A percentile compares a stretch with the other conserved stretches of the same genome.
Conservation (phyloP, 306 rosid species). For the Lithocarpus polystachyus region DNA sequence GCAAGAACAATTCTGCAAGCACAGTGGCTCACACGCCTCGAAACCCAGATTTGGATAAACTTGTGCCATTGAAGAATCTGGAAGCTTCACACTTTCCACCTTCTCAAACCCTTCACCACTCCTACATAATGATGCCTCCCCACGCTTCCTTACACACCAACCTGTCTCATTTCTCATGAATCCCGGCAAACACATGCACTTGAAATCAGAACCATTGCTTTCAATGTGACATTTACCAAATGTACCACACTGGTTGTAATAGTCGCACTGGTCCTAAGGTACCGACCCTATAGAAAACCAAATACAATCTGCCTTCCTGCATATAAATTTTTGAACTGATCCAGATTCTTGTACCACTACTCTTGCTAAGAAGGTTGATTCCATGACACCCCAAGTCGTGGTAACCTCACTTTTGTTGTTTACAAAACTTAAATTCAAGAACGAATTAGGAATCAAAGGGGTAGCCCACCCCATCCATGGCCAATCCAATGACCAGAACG, state of each 20-base stretch:
- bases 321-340: neutral
- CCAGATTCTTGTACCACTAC: neutral
- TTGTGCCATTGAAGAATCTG: slow-evolving; percentile 23
- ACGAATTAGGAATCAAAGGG: fast-evolving
- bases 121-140: slow-evolving; percentile 16
- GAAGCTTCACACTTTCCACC: slow-evolving; percentile 25
- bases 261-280: neutral
- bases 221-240: neutral
- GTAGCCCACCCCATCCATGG: neutral
- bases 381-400: neutral
- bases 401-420: neutral
- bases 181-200: slow-evolving; percentile 6
- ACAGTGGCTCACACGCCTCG: slow-evolving; percentile 19
- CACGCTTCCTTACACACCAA: slow-evolving; percentile 30
- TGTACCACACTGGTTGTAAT: neutral
- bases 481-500: slow-evolving; percentile 43
- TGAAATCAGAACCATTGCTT: neutral
- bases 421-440: neutral
- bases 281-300: neutral
- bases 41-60: neutral
- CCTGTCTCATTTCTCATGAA: slow-evolving; percentile 23
- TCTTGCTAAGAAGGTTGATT: neutral
- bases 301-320: too few relatives aligned
- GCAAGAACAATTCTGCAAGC: slow-evolving; percentile 17
- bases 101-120: slow-evolving; percentile 40